A percentile compares a stretch with the other conserved stretches of the same genome.
phyloP scores from a whole-genome alignment of 2,329 filamentous ascomycete genomes.

The Verticillium tricorpus region DNA sequence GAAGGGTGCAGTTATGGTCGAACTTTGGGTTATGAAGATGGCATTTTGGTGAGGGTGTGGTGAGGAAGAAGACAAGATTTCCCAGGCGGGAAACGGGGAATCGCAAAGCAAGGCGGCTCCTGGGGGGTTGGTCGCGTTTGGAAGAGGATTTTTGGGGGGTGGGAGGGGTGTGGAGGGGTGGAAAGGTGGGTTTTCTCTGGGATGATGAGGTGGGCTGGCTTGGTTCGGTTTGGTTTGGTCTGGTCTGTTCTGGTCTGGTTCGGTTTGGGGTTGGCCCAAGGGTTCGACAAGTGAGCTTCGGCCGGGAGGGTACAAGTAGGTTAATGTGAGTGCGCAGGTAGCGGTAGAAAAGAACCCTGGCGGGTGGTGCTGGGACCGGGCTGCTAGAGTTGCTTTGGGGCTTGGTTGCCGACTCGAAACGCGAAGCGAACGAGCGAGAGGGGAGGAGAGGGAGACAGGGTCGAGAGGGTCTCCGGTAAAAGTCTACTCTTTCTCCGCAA shows the following conservation, averaged over 20 bases:
- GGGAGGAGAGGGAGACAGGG: neutral
- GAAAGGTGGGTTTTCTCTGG: neutral
- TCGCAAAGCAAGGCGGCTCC: neutral
- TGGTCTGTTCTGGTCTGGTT: neutral
- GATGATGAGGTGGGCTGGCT: neutral
- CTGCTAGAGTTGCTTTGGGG: too few species aligned
- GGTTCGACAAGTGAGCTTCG: neutral
- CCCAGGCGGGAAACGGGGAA: neutral
- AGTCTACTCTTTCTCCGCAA: neutral
- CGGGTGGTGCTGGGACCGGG: neutral
- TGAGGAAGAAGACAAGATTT: neutral
- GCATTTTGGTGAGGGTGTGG: neutral
- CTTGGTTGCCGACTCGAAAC: neutral
- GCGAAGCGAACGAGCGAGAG: neutral
- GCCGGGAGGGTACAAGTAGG: neutral
- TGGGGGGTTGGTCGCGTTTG: neutral
- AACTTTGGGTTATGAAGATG: neutral
- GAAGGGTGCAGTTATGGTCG: neutral
- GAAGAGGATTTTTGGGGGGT: neutral
- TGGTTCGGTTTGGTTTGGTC: neutral
- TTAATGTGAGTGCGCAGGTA: neutral
- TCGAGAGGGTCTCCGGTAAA: neutral
- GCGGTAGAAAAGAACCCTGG: neutral
- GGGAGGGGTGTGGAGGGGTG: neutral
- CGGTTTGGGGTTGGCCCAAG: neutral